These are phyloP conservation scores for Sclerotinia spermophila DNA, from an alignment of 2,329 filamentous ascomycete genomes.

Conservation along the genomic window DNA sequence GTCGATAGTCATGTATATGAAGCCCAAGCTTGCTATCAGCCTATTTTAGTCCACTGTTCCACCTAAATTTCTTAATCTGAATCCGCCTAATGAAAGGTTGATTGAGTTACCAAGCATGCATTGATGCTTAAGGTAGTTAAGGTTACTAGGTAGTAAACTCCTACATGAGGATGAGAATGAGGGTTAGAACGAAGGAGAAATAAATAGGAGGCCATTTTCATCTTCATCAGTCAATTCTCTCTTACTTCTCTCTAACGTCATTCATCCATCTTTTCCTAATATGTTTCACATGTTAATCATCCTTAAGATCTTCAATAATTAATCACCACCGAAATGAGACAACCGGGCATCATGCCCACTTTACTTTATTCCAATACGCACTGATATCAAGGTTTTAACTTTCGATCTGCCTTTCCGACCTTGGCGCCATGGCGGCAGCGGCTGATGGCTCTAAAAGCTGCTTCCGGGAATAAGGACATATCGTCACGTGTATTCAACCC, in stretches of 20 bases:
- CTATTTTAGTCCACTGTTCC: not conserved
- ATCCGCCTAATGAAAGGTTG: not conserved
- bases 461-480: not conserved
- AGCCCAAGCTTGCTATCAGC: not conserved
- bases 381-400: not conserved
- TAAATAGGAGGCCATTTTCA: not conserved
- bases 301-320: not conserved
- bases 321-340: slow-evolving; percentile 2
- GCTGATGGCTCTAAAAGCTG: not conserved
- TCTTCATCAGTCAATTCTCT: not conserved
- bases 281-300: not conserved
- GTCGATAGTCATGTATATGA: not conserved
- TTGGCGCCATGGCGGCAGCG: not conserved
- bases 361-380: not conserved
- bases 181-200: not conserved
- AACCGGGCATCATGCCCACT: not conserved
- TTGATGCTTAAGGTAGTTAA: not conserved
- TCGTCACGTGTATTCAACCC: not conserved
- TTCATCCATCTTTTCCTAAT: not conserved
- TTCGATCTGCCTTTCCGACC: not conserved
- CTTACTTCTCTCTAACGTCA: not conserved
- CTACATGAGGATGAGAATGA: not conserved
- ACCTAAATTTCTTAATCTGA: not conserved
- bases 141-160: not conserved
- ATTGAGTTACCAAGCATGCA: not conserved